Conservation (phyloP, 169 alveolate genomes). For the Perkinsus chesapeaki region DNA sequence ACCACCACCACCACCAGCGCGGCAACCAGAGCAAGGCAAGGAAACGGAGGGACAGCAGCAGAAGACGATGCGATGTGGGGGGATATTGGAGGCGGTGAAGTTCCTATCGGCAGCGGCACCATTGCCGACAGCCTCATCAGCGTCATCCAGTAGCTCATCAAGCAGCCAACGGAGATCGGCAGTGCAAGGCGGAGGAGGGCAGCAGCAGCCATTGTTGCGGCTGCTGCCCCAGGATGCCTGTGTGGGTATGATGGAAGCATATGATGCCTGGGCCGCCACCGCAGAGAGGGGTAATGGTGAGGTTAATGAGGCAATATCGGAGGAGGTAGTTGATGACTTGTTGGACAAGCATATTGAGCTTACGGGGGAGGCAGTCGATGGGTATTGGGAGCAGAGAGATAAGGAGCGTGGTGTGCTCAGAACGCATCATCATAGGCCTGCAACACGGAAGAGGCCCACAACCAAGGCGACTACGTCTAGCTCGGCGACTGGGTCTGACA, state of each 20-base stretch:
- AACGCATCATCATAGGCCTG: not conserved
- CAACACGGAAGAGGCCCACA: not conserved
- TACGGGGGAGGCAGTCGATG: not conserved
- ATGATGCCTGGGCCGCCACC: not conserved
- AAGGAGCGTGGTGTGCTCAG: not conserved
- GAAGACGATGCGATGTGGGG: not conserved
- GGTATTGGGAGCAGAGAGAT: not conserved
- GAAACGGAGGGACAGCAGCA: too few relatives aligned
- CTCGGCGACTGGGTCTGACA: not conserved
- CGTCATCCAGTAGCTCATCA: too few relatives aligned
- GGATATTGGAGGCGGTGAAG: not conserved
- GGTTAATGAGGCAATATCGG: not conserved
- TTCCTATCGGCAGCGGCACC: not conserved
- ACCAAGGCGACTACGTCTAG: too few relatives aligned
- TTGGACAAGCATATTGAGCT: not conserved
- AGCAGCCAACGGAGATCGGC: too few relatives aligned
- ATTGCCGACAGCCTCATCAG: too few relatives aligned
- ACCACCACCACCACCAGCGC: too few relatives aligned
- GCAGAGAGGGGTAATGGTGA: not conserved
- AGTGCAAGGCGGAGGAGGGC: too few relatives aligned
- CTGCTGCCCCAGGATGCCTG: not conserved
- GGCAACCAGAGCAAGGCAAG: not conserved
- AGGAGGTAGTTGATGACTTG: not conserved
- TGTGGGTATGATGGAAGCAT: not conserved
- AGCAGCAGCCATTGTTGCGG: not conserved